Conservation (phyloP, 805 yeast species). For the Candida succiphila region DNA sequence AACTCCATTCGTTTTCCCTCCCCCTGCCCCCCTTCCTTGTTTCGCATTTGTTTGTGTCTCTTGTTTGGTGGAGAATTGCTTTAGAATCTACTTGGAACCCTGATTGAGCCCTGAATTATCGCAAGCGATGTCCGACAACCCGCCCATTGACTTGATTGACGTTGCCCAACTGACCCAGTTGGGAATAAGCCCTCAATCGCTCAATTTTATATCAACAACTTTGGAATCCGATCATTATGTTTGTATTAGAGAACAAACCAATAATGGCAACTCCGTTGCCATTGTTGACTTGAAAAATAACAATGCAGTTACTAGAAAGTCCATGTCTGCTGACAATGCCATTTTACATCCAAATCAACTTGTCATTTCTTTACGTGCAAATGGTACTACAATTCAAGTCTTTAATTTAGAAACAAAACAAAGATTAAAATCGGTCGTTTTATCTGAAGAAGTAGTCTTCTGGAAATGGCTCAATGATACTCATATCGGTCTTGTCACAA, state of each 20-base stretch:
- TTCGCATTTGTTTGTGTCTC: too few relatives aligned
- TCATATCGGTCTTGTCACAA: conserved; percentile 78
- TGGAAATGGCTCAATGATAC: conserved; percentile 88
- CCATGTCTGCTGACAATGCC: conserved; percentile 96
- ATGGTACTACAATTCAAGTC: conserved; percentile 91
- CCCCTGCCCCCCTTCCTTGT: too few relatives aligned
- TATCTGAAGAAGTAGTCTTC: conserved; percentile 82
- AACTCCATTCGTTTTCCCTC: too few relatives aligned
- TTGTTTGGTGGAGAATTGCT: too few relatives aligned
- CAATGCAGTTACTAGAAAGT: conserved; percentile 76
- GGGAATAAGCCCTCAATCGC: conserved; percentile 76
- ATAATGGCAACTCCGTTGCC: conserved; percentile 80
- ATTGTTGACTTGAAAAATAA: conserved; percentile 77
- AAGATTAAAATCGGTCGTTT: conserved; percentile 77
- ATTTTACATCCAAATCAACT: conserved; percentile 89
- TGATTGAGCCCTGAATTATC: too few relatives aligned
- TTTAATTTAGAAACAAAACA: conserved; percentile 83
- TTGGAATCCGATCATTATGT: conserved; percentile 88
- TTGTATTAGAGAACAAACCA: conserved; percentile 59
- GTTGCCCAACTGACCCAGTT: conserved; percentile 78
- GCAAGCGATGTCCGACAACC: conserved; percentile 41
- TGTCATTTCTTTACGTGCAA: conserved; percentile 89
- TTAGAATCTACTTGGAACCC: too few relatives aligned
- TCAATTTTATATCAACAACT: conserved; percentile 91
- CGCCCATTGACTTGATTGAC: conserved; percentile 96